phyloP scores from a whole-genome alignment of 2,329 filamentous ascomycete genomes.

The Aspergillus fumigatus region DNA sequence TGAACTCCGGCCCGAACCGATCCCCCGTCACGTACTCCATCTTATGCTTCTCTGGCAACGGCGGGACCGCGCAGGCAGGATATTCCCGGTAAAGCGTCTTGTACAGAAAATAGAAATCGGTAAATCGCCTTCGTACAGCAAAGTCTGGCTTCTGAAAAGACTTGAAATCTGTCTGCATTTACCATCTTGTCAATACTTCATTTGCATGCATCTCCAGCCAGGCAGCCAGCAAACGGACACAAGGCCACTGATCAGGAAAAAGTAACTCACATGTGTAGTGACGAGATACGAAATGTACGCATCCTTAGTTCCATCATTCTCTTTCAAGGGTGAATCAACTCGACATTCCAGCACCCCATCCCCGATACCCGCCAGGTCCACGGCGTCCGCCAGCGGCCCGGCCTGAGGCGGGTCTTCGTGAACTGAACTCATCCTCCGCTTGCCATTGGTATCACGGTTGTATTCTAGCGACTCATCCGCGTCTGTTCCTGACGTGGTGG shows the following conservation, averaged over 20 bases:
- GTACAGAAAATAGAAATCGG: constrained; percentile 95
- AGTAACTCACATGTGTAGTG: constrained; percentile 68
- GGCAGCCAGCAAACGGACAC: constrained; percentile 13
- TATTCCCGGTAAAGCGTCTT: constrained; percentile 85
- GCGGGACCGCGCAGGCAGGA: constrained; percentile 86
- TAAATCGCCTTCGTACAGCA: constrained; percentile 83
- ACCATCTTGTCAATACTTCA: constrained; percentile 10
- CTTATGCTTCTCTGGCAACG: constrained; percentile 95
- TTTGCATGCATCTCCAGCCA: constrained; percentile 4
- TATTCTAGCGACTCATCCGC: constrained; percentile 31
- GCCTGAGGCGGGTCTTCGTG: constrained; percentile 44
- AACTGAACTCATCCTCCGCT: constrained; percentile 44
- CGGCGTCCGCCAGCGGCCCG: constrained; percentile 47
- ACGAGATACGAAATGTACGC: constrained; percentile 94
- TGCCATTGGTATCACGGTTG: constrained; percentile 43
- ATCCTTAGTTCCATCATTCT: constrained; percentile 94
- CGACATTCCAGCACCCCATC: constrained; percentile 76
- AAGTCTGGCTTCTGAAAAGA: constrained; percentile 82
- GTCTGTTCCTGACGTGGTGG: constrained; percentile 40
- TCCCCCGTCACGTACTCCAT: constrained; percentile 98
- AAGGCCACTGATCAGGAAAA: neutral
- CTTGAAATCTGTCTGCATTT: constrained; percentile 79
- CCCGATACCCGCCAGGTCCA: constrained; percentile 61
- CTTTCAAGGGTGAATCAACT: constrained; percentile 81
- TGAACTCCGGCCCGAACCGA: constrained; percentile 92